Base-by-base conservation (phyloP, 768 basidiomycete species). In the Rickenella mellea region DNA sequence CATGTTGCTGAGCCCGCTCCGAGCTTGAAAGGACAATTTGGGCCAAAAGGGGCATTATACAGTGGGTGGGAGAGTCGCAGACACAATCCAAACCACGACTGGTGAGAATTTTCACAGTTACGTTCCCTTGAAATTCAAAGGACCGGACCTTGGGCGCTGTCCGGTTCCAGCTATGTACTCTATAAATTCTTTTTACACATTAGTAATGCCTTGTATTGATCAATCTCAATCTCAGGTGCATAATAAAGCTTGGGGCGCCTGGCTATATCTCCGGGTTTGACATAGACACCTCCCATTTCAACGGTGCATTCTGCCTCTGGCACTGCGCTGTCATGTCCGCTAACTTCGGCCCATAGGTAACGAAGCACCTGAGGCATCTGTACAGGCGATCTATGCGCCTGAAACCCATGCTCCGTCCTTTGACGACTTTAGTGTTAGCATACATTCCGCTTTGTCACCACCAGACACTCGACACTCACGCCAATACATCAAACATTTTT, bases 11-110 rank as follows among this genome's bases (percentile, higher is more conserved):
- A 96, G 92, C 85, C 93, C 6, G 79, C 93, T 19, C 75, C 72
- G 4, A 89, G 82, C 50, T 63, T 96, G 56, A 92, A 93, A 61
- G 96, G 96, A n/a, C 89, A 92, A 51, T 99, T 92, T 52, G 94
- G 94, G 6, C 87, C 91, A 2, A 94, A 92, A 30, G 96, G 96
- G 19, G 94, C 94, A 0, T 63, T 97, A 19, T 98, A 73, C 61
- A 88, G 83, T 49, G 96, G 93, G 41, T 99, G 96, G 96, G 96
- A 99, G 60, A 74, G 73, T 21, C 68, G 91, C 30, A 66, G 96
- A 51, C 96, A 99, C 61, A 97, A 96, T 61, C 78, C 84, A 1
- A 55, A 71, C 2, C 76, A 80, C 53, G 96, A 99, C 59, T 98
- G 96, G 94, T 90, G 50, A 39, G 63, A 43, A 38, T 12, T 25